Base-by-base conservation (phyloP, 2,329 filamentous ascomycete genomes). In the Apiospora marii region DNA sequence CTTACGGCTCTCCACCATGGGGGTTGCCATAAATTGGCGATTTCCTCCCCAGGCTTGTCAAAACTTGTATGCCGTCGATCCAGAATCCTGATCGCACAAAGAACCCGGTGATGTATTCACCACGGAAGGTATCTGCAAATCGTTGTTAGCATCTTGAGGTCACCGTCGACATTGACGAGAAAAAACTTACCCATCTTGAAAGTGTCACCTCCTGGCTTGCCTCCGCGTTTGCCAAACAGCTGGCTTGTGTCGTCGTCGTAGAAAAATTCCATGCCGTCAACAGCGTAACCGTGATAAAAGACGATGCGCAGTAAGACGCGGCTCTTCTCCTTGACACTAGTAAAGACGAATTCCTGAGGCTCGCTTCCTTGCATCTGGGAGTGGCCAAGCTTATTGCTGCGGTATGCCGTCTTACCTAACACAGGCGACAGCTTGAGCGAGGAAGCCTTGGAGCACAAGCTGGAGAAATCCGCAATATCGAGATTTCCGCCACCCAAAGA, bases 251-350 rank as follows among this genome's bases (percentile, higher is more conserved):
- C 88, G 81, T 98, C 95, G 78, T 98, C 96, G 79, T 98, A 98
- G 73, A 93, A 87, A 82, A 99, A 98, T 81, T 98, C 96, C 27
- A 99, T 82, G 0, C 96, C 96, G 80, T 97, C 93, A 16, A 98
- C 80, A 4, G 92, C 92, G 73, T 87, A 85, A 1, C 93, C 94
- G 77, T 94, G 92, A 79, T 95, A 97, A 19, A 97, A 87, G 73
- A 91, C 89, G 72, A 98, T 88, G 6, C 90, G 90, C 0, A 91
- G 92, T 74, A 98, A 85, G 43, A 98, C 87, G 74, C 95, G 92
- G 44, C 90, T 93, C 74, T 91, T 89, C 51, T 89, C 87, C 67
- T 89, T 83, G 19, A 91, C 89, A 78, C 92, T 93, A 58, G 92
- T 89, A 74, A 97, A 91, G 51, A 98, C 86, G 48, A 96, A 80